Evolutionary conservation across 108 stramenopile genomes (phyloP), one percentile per base, ranked within the genome.

Genomic region (Nitzschia sp.): DNA sequence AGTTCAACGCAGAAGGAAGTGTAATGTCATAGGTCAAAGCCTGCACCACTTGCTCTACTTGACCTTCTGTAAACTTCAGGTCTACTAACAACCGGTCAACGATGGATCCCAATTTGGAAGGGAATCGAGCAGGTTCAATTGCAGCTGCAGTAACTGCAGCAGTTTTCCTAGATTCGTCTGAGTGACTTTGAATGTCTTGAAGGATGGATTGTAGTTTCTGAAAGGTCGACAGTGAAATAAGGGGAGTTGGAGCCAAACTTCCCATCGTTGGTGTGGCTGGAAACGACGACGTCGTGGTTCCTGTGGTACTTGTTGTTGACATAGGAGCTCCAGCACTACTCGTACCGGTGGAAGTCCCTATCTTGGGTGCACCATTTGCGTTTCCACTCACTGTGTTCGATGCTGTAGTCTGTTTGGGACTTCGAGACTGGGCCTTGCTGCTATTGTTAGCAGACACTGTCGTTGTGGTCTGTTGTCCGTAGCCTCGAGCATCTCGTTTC

Each of bases 1-100:
- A 91, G 76, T 91, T 86, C 37, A 91, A 66, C 11, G 85, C 80
- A 0, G 41, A 19, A 21, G 84, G 85, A n/a, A 91, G 40, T 9
- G 78, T 80, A 9, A 86, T 75, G 8, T 62, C 53, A 41, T 82
- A 87, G 19, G 63, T 57, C 40, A 83, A 54, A 38, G 53, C 72
- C 3, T 12, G n/a, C 14, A 78, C 71, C 0, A 69, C 82, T 25
- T 19, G 38, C 50, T 80, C 71, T 0, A 84, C 67, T 14, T 84
- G 75, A 48, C 7, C 8, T n/a, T 65, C 57, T 8, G 63, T 29
- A 41, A 86, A 83, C 11, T 63, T 67, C 12, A 78, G 53, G 21
- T 72, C 74, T 9, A 62, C 55, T n/a, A 86, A 66, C 14, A 48
- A 17, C 41, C 55, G 65, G 43, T 66, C 68, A 10, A 73, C 43